A percentile compares a stretch with the other conserved stretches of the same genome.
phyloP scores from a whole-genome alignment of 805 yeast species.

The Hanseniaspora meyeri region DNA sequence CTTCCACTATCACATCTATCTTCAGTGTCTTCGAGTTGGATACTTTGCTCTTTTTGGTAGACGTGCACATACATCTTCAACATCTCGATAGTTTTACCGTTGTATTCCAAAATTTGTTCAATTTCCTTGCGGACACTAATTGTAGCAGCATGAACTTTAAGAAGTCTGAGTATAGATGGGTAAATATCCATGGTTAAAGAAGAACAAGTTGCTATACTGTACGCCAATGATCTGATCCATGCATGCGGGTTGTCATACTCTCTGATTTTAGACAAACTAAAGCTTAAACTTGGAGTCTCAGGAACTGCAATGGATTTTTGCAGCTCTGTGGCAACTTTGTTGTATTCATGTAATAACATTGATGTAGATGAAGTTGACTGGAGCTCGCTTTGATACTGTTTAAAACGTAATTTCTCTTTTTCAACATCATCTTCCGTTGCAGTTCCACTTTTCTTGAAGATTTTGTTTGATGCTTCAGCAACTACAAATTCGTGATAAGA shows the following conservation, averaged over 20 bases:
- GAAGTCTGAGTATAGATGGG: background rate
- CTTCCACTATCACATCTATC: slow-evolving; percentile 8
- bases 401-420: background rate
- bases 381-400: background rate
- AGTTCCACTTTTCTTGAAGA: background rate
- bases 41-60: background rate
- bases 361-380: background rate
- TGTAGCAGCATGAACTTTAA: background rate
- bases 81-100: background rate
- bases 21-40: background rate
- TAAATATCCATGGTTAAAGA: background rate
- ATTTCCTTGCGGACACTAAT: background rate
- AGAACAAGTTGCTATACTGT: background rate
- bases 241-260: slow-evolving; percentile 4
- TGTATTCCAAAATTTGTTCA: background rate
- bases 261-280: background rate
- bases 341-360: background rate
- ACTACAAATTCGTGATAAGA: background rate
- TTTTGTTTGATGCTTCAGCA: background rate
- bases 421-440: background rate
- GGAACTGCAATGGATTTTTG: background rate
- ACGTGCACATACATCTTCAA: background rate
- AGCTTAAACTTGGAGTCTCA: background rate
- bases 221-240: background rate
- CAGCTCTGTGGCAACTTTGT: background rate